A percentile compares a stretch with the other conserved stretches of the same genome.
Conservation (phyloP, 225 moss, liverwort and hornwort genomes). For the Marchantia polymorpha region DNA sequence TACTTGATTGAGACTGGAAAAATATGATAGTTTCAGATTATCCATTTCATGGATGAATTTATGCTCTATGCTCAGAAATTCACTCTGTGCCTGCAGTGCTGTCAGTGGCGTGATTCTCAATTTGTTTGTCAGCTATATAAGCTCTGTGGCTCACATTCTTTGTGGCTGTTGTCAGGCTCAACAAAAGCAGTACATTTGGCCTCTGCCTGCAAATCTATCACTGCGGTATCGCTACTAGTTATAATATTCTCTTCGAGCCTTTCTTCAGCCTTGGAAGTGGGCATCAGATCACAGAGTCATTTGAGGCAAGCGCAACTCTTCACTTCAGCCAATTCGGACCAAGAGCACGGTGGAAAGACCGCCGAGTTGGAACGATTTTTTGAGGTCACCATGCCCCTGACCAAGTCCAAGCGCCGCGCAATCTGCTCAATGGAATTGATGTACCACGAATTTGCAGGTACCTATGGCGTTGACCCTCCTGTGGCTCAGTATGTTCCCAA, state of each 20-base stretch:
- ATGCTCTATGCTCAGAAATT: background rate
- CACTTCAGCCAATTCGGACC: background rate
- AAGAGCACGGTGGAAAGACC: background rate
- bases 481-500: slow-evolving; percentile 32
- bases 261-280: background rate
- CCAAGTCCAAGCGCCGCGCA: background rate
- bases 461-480: slow-evolving; percentile 29
- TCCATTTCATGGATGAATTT: too few species aligned
- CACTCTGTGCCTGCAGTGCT: background rate
- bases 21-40: background rate
- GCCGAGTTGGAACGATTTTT: slow-evolving; percentile 29
- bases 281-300: background rate
- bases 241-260: background rate
- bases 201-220: background rate
- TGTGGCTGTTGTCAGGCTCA: background rate
- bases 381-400: slow-evolving; percentile 37
- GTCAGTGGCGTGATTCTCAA: too few species aligned
- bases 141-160: background rate
- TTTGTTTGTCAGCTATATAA: too few species aligned
- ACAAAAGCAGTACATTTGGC: background rate
- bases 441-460: slow-evolving; percentile 39
- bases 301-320: background rate
- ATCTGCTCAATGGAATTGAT: slow-evolving; percentile 34
- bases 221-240: background rate
- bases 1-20: background rate